Base-by-base conservation (phyloP, 768 basidiomycete species). In the Leccinum longicurvipes region DNA sequence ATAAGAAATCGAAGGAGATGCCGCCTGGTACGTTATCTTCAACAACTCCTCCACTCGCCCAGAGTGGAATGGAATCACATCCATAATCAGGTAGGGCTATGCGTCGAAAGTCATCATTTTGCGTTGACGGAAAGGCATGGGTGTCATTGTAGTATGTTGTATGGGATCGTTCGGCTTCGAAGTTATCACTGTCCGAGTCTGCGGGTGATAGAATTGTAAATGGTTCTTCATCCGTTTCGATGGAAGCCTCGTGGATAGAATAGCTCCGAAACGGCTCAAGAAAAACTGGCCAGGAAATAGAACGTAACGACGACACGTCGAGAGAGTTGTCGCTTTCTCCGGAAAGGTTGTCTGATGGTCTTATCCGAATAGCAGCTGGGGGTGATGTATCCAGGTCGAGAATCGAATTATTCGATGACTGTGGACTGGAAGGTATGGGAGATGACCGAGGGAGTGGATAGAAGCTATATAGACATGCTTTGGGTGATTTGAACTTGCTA, bases 341-440 rank as follows among this genome's bases (percentile, higher is more conserved):
- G 17, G 23, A 46, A 31, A n/a, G 27, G 21, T 19, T 21, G 4
- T 54, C 51, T 12, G 28, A 51, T 28, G 24, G 57, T 39, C 41
- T 44, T 5, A 41, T 32, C 17, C 5, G 48, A 57, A 42, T 50
- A 12, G 54, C 28, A 17, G 47, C 44, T n/a, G n/a, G 48, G 31
- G 59, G 62, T 2, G 70, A 71, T 15, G 64, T 63, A 14, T 67
- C 68, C 8, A 71, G 51, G 21, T 62, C 36, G 15, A 70, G 56
- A 42, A 66, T 60, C 2, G 45, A 57, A 47, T 59, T 28, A 15
- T 64, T 41, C 15, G 62, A 60, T 17, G 51, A 50, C 23, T 48
- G 59, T 25, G 56, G 59, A 44, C 60, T 47, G 23, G 63, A 61
- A 49, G 52, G 10, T 21, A 61, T 56, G 12, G 68, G 70, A 21